A percentile compares a stretch with the other conserved stretches of the same genome.
Conservation (phyloP, 768 basidiomycete genomes). For the Leccinum boreale region DNA sequence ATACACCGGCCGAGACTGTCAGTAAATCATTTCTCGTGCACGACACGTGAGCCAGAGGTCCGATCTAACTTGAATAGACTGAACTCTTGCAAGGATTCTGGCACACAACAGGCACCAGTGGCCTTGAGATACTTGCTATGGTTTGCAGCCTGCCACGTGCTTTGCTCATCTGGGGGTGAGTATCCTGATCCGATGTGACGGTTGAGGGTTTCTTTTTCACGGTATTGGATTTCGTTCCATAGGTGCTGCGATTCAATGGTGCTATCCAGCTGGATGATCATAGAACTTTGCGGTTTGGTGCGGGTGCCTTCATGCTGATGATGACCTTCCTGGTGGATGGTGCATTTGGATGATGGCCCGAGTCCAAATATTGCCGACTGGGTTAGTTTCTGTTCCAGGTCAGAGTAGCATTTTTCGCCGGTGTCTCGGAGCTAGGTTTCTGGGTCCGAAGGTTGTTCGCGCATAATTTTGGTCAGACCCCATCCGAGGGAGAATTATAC, state of each 20-base stretch:
- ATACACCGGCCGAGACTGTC: constrained; percentile 34
- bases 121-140: constrained; percentile 50
- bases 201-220: not conserved
- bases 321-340: constrained; percentile 39
- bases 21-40: constrained; percentile 6
- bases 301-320: constrained; percentile 29
- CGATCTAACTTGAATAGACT: constrained; percentile 7
- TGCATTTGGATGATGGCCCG: constrained; percentile 35
- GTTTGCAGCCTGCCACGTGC: constrained; percentile 54
- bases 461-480: not conserved
- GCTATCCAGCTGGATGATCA: not conserved
- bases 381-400: not conserved
- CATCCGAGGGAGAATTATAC: not conserved
- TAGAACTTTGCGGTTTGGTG: constrained; percentile 16
- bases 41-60: not conserved
- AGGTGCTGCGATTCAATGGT: constrained; percentile 26
- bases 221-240: constrained; percentile 28
- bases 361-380: not conserved
- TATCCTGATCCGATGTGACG: constrained; percentile 1
- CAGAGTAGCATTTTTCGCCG: not conserved
- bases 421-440: not conserved
- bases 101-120: constrained; percentile 31
- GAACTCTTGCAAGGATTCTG: constrained; percentile 15
- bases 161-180: constrained; percentile 60
- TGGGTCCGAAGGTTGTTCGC: not conserved